These are phyloP conservation scores for Barnettozyma vustinii DNA, from an alignment of 805 yeast species.

Conservation along the genomic window DNA sequence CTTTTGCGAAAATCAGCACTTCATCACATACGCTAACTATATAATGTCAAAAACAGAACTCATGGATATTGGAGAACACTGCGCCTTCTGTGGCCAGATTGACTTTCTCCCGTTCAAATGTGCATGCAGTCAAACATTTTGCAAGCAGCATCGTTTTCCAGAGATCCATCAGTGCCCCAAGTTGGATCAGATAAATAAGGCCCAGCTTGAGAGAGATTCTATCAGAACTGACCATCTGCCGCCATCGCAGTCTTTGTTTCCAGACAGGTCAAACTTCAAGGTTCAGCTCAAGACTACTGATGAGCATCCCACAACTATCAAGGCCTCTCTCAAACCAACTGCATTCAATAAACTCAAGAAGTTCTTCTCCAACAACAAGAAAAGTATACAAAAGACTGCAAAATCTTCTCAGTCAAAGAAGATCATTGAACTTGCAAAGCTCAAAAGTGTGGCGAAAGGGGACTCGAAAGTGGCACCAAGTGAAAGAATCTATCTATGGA, in stretches of 20 bases:
- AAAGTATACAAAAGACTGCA: constrained; percentile 3
- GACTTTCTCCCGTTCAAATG: constrained; percentile 27
- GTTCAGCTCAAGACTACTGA: constrained; percentile 18
- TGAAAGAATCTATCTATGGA: constrained; percentile 22
- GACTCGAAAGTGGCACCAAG: constrained; percentile 15
- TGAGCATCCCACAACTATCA: constrained; percentile 13
- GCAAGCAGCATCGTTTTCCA: constrained; percentile 21
- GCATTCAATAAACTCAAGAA: constrained; percentile 20
- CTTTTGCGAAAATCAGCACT: background rate
- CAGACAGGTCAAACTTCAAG: constrained; percentile 20
- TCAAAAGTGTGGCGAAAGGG: constrained; percentile 23
- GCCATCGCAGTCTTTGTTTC: constrained; percentile 20
- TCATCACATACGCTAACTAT: background rate
- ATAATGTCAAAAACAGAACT: constrained; percentile 23
- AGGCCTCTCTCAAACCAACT: constrained; percentile 5
- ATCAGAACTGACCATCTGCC: constrained; percentile 22
- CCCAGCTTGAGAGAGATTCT: constrained; percentile 2
- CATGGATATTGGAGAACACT: constrained; percentile 28
- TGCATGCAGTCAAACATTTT: constrained; percentile 20
- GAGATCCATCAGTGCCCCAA: constrained; percentile 20
- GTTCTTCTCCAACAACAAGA: constrained; percentile 13
- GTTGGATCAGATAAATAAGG: background rate
- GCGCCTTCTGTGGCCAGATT: constrained; percentile 26
- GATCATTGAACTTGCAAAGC: constrained; percentile 16
- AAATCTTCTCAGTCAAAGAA: constrained; percentile 15